A percentile compares a stretch with the other conserved stretches of the same genome.
phyloP scores from a whole-genome alignment of 805 yeast species.

The Kazachstania martiniae region DNA sequence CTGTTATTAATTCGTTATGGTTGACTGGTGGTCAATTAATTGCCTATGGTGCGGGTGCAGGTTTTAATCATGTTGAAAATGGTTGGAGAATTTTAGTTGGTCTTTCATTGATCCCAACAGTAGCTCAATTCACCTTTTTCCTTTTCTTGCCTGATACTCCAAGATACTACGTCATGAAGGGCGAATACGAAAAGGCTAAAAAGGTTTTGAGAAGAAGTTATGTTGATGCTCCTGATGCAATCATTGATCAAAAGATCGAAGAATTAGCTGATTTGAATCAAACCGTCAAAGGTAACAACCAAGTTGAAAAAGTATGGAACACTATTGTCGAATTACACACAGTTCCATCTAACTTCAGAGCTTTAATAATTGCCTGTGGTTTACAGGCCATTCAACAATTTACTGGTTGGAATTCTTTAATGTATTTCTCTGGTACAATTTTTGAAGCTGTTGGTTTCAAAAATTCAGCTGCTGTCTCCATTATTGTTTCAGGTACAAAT shows the following conservation, averaged over 20 bases:
- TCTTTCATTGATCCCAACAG: conserved; percentile 79
- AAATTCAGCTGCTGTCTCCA: conserved; percentile 88
- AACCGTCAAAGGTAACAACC: conserved; percentile 37
- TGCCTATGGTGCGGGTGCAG: conserved; percentile 92
- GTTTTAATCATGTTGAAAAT: conserved; percentile 54
- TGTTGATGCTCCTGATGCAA: conserved; percentile 47
- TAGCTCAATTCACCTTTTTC: conserved; percentile 63
- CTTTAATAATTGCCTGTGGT: conserved; percentile 82
- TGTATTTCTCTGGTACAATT: conserved; percentile 91
- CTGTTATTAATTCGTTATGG: conserved; percentile 78
- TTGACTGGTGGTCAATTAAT: conserved; percentile 92
- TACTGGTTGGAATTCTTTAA: conserved; percentile 90
- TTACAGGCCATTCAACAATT: conserved; percentile 94
- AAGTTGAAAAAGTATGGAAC: conserved; percentile 43
- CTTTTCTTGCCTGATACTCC: conserved; percentile 93
- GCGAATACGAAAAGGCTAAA: conserved; percentile 53
- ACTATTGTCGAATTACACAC: conserved; percentile 53
- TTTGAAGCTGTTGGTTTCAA: conserved; percentile 84
- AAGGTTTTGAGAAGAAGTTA: conserved; percentile 56
- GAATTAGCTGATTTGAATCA: conserved; percentile 46
- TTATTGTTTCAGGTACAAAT: conserved; percentile 89
- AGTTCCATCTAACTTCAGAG: conserved; percentile 75
- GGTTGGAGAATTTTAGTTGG: conserved; percentile 96
- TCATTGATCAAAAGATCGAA: conserved; percentile 54
- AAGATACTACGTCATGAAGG: conserved; percentile 70